Conservation (phyloP, 2,329 filamentous ascomycete species). For the Exutisphaerella laricina region DNA sequence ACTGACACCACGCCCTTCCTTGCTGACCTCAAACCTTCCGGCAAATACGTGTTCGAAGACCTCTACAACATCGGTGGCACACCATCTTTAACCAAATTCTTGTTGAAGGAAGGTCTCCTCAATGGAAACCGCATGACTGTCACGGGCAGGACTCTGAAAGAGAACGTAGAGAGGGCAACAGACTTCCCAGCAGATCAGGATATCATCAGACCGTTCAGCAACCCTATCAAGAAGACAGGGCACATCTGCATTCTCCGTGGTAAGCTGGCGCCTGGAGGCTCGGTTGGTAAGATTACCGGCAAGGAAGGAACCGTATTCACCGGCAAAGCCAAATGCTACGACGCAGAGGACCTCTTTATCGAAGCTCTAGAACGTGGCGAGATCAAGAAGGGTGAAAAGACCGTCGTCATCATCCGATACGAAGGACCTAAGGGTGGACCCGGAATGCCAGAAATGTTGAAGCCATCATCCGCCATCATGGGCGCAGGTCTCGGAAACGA, state of each 20-base stretch:
- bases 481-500: constrained; percentile 66
- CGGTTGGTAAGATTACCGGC: constrained; percentile 70
- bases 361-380: constrained; percentile 60
- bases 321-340: constrained; percentile 65
- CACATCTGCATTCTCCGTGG: constrained; percentile 70
- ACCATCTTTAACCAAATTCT: constrained; percentile 46
- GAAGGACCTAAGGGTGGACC: constrained; percentile 68
- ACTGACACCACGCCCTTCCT: constrained; percentile 47
- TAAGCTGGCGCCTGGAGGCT: constrained; percentile 62
- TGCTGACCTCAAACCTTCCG: constrained; percentile 48
- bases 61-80: constrained; percentile 51
- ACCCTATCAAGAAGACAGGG: constrained; percentile 65
- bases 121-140: constrained; percentile 47
- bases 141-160: constrained; percentile 46
- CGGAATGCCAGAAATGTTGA: constrained; percentile 71
- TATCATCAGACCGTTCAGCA: constrained; percentile 62
- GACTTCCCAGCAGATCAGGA: constrained; percentile 64
- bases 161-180: constrained; percentile 50
- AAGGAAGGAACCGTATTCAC: constrained; percentile 65
- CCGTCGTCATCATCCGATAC: constrained; percentile 69
- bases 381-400: constrained; percentile 71
- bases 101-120: constrained; percentile 46
- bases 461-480: constrained; percentile 68
- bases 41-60: constrained; percentile 55
- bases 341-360: constrained; percentile 65